Conservation (phyloP, 345 rosid species). For the Bruguiera parviflora region DNA sequence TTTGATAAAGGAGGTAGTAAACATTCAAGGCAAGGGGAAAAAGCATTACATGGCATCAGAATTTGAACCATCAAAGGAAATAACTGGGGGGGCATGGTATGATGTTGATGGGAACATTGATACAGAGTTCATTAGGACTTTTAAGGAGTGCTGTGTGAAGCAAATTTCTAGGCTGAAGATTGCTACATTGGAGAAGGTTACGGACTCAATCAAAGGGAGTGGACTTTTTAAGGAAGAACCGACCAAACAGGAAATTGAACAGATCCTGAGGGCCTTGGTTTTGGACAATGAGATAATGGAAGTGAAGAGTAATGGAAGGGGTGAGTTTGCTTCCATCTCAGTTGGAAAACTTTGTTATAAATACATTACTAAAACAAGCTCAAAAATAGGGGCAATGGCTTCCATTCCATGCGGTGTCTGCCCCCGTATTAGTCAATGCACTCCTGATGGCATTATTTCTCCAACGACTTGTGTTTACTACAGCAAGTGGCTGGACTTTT, state of each 20-base stretch:
- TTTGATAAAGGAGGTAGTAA: conserved; percentile 62
- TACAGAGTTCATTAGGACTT: conserved; percentile 29
- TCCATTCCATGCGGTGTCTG: conserved; percentile 83
- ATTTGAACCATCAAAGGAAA: conserved; percentile 59
- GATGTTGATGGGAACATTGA: conserved; percentile 56
- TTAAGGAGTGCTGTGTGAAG: conserved; percentile 42
- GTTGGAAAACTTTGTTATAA: conserved; percentile 54
- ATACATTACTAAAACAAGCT: conserved; percentile 25
- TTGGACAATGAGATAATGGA: conserved; percentile 61
- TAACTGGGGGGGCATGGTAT: conserved; percentile 85
- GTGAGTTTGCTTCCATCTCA: conserved; percentile 46
- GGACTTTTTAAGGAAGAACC: conserved; percentile 30
- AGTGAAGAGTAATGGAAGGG: conserved; percentile 57
- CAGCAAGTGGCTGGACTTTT: conserved; percentile 73
- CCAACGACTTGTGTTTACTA: conserved; percentile 60
- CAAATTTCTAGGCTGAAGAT: conserved; percentile 31
- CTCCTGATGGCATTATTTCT: conserved; percentile 66
- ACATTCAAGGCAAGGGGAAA: conserved; percentile 49
- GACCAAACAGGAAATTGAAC: conserved; percentile 43
- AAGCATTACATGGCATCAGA: conserved; percentile 59
- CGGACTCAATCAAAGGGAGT: conserved; percentile 30
- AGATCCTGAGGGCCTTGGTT: conserved; percentile 60
- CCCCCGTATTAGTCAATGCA: conserved; percentile 54
- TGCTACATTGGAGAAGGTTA: conserved; percentile 51
- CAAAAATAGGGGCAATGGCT: conserved; percentile 50